A percentile compares a stretch with the other conserved stretches of the same genome.
phyloP scores from a whole-genome alignment of 2,329 filamentous ascomycete genomes.

The Paracoccidioides lutzii region DNA sequence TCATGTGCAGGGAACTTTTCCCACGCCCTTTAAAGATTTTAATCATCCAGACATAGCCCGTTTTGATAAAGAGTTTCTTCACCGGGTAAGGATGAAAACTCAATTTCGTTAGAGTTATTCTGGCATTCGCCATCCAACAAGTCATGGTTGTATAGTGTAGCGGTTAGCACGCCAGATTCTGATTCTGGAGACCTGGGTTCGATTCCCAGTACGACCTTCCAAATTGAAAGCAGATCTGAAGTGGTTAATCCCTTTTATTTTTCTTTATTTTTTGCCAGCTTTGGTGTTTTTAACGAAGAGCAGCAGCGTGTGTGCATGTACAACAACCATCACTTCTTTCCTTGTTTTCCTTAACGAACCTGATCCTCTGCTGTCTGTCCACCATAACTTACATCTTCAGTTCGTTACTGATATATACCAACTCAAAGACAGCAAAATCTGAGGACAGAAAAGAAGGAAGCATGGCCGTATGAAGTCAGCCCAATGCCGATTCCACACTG shows the following conservation, averaged over 20 bases:
- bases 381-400: too few relatives aligned
- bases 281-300: neutral
- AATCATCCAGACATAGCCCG: neutral
- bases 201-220: conserved; percentile 9
- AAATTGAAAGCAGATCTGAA: neutral
- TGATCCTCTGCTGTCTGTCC: too few relatives aligned
- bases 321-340: neutral
- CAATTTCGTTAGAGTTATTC: neutral
- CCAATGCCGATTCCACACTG: too few relatives aligned
- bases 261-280: neutral
- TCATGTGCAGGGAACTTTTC: too few relatives aligned
- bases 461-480: too few relatives aligned
- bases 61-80: neutral
- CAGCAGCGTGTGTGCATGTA: neutral
- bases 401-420: too few relatives aligned
- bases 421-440: too few relatives aligned
- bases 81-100: neutral
- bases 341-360: neutral
- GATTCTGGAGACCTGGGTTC: conserved; percentile 9
- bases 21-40: too few relatives aligned
- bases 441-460: neutral
- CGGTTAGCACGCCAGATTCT: conserved; percentile 9
- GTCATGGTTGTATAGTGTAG: conserved; percentile 8
- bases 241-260: neutral
- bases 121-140: neutral